Conservation (phyloP, 2,329 filamentous ascomycete species). For the Alternaria brassicae region DNA sequence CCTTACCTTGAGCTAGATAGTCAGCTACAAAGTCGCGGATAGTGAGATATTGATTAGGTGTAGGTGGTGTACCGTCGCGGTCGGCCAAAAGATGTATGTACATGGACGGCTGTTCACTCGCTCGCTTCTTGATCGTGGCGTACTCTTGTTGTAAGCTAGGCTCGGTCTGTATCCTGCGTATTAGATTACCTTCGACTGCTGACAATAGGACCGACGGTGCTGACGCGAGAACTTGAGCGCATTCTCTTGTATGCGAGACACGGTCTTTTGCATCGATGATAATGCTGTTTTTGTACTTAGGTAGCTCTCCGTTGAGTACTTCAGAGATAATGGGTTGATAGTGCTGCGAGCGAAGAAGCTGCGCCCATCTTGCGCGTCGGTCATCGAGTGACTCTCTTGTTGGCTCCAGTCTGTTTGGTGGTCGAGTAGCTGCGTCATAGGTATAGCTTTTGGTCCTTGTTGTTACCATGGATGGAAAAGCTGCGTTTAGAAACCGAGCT, state of each 20-base stretch:
- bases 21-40: slow-evolving; percentile 26
- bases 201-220: slow-evolving; percentile 30
- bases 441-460: slow-evolving; percentile 8
- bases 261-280: slow-evolving; percentile 20
- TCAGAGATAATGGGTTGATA: slow-evolving; percentile 35
- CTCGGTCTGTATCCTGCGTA: slow-evolving; percentile 22
- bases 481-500: background rate
- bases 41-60: slow-evolving; percentile 31
- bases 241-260: slow-evolving; percentile 28
- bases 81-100: slow-evolving; percentile 39
- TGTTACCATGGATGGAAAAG: slow-evolving; percentile 3
- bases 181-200: slow-evolving; percentile 35
- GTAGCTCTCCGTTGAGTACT: slow-evolving; percentile 32
- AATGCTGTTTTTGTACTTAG: slow-evolving; percentile 31
- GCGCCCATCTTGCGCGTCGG: slow-evolving; percentile 25
- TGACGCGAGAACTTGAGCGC: slow-evolving; percentile 38
- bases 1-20: slow-evolving; percentile 22
- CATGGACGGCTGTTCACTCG: slow-evolving; percentile 35
- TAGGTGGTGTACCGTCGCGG: slow-evolving; percentile 27
- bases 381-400: slow-evolving; percentile 16
- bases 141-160: slow-evolving; percentile 28
- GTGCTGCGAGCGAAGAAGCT: slow-evolving; percentile 23
- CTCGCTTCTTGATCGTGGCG: slow-evolving; percentile 24
- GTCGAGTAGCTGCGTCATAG: background rate
- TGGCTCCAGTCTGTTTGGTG: no score